Base-by-base conservation (phyloP, 352 stramenopile species). In the Phytopythium cucurbitacearum region DNA sequence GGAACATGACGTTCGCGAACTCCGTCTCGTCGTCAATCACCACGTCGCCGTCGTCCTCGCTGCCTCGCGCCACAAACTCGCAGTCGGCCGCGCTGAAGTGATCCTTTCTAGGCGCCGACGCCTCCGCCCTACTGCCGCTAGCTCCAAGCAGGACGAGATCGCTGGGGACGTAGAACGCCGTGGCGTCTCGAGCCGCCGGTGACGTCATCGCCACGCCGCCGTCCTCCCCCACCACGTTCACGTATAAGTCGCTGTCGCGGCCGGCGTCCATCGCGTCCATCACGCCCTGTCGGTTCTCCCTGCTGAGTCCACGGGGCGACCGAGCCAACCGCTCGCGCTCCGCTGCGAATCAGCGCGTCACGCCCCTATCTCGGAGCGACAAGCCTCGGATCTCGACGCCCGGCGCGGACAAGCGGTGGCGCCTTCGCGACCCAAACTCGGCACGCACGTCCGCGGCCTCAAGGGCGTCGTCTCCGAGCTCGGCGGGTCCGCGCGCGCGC, bases 161-260 rank as follows among this genome's bases (percentile, higher is more conserved):
- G 49, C 37, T n/a, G 42, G 21, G 21, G 21, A 28, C 21, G 21
- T 28, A 28, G 21, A 28, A 28, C 21, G 21, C 21, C 21, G 21
- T 28, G 21, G 21, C 21, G 21, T 63, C 33, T 44, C 53, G 21
- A 60, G 53, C 41, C 59, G 49, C 50, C 63, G 52, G 15, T 58
- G 41, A 47, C 41, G 41, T 33, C 12, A 39, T 5, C 45, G 33
- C 56, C 38, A 54, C 16, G n/a, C 60, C 56, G 28, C 51, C 65
- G 50, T 48, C 59, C 12, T 68, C 53, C 32, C 45, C 44, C 32
- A 60, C 57, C 58, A 76, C 67, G 15, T 66, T 70, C 37, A 73
- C 67, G 46, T 73, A 76, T 37, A 73, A 46, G 32, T 76, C 67
- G 53, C 59, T 63, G 43, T 71, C 63, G 45, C 56, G 56, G 9